Base-by-base conservation (phyloP, 139 green algal species). In the Chlamydomonas schloesseri region DNA sequence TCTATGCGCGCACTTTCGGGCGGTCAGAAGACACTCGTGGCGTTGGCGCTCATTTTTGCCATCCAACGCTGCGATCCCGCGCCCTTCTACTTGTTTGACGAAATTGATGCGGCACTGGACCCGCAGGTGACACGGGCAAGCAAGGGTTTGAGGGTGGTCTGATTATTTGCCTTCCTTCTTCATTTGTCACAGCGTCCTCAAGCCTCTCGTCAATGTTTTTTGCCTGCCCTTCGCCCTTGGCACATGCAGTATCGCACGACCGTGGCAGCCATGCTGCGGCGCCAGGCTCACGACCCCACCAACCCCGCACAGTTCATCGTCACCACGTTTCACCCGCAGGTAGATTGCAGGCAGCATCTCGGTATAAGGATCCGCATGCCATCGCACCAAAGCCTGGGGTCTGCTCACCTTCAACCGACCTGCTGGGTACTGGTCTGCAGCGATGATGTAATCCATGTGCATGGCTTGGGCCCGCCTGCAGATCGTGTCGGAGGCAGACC, bases 71-170 rank as follows among this genome's bases (percentile, higher is more conserved):
- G 96, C 90, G 98, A 99, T 90, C 98, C 98, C 21, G 97, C 97
- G 46, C 98, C 98, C 42, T 99, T 99, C 89, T 99, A 99, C 93
- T 92, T 99, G 29, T 99, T 99, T 86, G 98, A 99, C 86, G 98
- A 99, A 92, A 99, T 99, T 36, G 98, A 99, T 91, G 98, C 98
- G 0, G 98, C 98, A 24, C 92, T 99, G 75, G 98, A 99, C 89
- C 96, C 97, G 33, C 93, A 98, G 92, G 42, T 50, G 42, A 50
- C 6, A 8, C 42, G 8, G 42, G 42, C 6, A 5, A 50, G 42
- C 42, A 50, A 8, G 42, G n/a, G n/a, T n/a, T n/a, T n/a, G n/a
- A n/a, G n/a, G n/a, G n/a, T n/a, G n/a, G n/a, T n/a, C n/a, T n/a
- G n/a, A n/a, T n/a, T n/a, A n/a, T n/a, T n/a, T n/a, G n/a, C n/a